Conservation (phyloP, 768 basidiomycete genomes). For the Serendipita sp. region DNA sequence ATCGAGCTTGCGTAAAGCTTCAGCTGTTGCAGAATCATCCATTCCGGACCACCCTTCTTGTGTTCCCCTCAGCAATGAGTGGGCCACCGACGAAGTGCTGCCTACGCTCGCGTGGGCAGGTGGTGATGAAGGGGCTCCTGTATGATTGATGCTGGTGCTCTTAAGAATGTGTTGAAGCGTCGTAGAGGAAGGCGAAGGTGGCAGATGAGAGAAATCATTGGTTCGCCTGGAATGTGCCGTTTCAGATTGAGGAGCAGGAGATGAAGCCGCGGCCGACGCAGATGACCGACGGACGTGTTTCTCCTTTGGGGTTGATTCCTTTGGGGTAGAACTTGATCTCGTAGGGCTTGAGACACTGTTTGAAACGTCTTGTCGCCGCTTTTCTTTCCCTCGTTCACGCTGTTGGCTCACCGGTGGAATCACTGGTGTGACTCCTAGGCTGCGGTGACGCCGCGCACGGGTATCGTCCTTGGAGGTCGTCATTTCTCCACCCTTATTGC, state of each 20-base stretch:
- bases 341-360: conserved; percentile 11
- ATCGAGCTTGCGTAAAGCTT: conserved; percentile 84
- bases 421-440: conserved; percentile 36
- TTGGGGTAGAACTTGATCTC: conserved; percentile 5
- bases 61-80: conserved; percentile 70
- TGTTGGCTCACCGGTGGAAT: background rate
- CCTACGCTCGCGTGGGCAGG: conserved; percentile 11
- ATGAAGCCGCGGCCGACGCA: conserved; percentile 32
- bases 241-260: conserved; percentile 42
- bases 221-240: conserved; percentile 37
- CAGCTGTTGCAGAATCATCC: conserved; percentile 77
- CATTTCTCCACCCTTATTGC: conserved; percentile 10
- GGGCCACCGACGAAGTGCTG: conserved; percentile 41
- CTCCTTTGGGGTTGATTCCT: conserved; percentile 5
- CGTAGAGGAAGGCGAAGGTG: conserved; percentile 80
- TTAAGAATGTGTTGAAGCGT: conserved; percentile 73
- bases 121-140: conserved; percentile 7
- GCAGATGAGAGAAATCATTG: conserved; percentile 76
- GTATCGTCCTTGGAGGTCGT: conserved; percentile 24
- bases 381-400: conserved; percentile 2
- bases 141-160: conserved; percentile 15
- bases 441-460: conserved; percentile 49
- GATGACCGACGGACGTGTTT: conserved; percentile 51
- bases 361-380: conserved; percentile 9
- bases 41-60: conserved; percentile 82